Evolutionary conservation across 2,329 filamentous ascomycete species (phyloP).

Genomic region (Scopulariopsis brevicaulis): DNA sequence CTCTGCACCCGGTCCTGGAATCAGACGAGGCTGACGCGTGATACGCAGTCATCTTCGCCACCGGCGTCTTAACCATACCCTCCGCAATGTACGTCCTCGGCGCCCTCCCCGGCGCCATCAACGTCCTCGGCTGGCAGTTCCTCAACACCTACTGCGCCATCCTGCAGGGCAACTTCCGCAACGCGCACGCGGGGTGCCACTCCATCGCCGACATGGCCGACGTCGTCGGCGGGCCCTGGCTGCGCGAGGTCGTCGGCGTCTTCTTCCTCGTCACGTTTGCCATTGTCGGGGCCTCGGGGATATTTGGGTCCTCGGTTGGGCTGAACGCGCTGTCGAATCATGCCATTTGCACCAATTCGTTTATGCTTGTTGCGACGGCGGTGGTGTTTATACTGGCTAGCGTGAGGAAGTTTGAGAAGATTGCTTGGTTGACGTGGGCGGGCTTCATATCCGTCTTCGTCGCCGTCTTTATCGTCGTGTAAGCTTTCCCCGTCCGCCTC

Average conservation of each 20-base stretch:
- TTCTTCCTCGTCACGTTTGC: constrained; percentile 48
- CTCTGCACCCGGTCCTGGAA: not conserved
- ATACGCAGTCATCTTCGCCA: constrained; percentile 26
- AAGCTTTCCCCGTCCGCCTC: constrained; percentile 10
- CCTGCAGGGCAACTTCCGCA: constrained; percentile 25
- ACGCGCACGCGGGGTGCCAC: constrained; percentile 24
- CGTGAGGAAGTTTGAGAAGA: constrained; percentile 46
- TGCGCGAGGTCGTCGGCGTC: constrained; percentile 40
- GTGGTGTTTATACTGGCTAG: constrained; percentile 36
- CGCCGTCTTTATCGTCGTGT: constrained; percentile 45
- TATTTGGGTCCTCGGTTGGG: constrained; percentile 45
- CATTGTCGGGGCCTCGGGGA: constrained; percentile 42
- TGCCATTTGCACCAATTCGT: constrained; percentile 47
- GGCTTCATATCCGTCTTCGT: constrained; percentile 47
- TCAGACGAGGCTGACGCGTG: not conserved
- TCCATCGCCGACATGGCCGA: constrained; percentile 43
- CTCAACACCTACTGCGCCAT: constrained; percentile 28
- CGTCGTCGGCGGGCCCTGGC: constrained; percentile 36
- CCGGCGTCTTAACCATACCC: constrained; percentile 28
- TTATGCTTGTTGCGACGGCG: constrained; percentile 37
- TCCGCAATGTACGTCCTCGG: constrained; percentile 28
- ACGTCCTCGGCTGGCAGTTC: constrained; percentile 27
- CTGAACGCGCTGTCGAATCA: constrained; percentile 49
- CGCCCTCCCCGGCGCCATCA: constrained; percentile 28
- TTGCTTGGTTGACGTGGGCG: constrained; percentile 50